phyloP scores from a whole-genome alignment of 495 filamentous ascomycete species.

The Xylaria grammica region DNA sequence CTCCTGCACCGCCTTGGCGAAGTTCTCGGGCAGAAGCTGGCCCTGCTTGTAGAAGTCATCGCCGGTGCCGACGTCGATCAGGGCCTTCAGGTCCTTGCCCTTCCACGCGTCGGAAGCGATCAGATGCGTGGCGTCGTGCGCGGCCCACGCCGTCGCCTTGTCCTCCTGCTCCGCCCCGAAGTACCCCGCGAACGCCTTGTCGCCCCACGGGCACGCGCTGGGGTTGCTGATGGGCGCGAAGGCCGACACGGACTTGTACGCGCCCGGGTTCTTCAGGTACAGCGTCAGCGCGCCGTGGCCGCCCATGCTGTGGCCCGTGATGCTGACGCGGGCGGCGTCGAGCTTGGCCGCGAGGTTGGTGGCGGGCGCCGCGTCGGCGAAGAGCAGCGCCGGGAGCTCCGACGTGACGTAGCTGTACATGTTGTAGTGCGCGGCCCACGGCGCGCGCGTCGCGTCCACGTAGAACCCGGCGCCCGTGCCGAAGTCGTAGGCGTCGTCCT shows the following conservation, averaged over 20 bases:
- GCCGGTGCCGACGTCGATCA: slow-evolving; percentile 90
- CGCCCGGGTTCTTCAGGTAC: slow-evolving; percentile 86
- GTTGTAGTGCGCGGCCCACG: slow-evolving; percentile 76
- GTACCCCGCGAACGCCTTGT: slow-evolving; percentile 94
- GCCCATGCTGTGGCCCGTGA: slow-evolving; percentile 95
- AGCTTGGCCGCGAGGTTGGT: slow-evolving; percentile 47
- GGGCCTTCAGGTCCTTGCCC: slow-evolving; percentile 65
- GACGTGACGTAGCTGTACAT: slow-evolving; percentile 91
- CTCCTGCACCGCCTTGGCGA: slow-evolving; percentile 77
- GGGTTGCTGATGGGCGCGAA: slow-evolving; percentile 95
- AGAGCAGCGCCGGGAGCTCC: slow-evolving; percentile 81
- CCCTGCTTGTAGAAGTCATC: slow-evolving; percentile 96
- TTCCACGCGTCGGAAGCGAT: slow-evolving; percentile 67
- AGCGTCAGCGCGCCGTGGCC: slow-evolving; percentile 93
- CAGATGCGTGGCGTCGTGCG: slow-evolving; percentile 92
- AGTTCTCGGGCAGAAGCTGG: slow-evolving; percentile 93
- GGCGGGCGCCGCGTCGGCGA: slow-evolving; percentile 47
- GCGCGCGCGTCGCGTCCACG: slow-evolving; percentile 80
- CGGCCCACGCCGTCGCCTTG: slow-evolving; percentile 87
- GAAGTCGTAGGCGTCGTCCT: slow-evolving; percentile 88
- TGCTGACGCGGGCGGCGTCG: slow-evolving; percentile 70
- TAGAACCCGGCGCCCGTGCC: slow-evolving; percentile 93
- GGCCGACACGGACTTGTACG: slow-evolving; percentile 84
- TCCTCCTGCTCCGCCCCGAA: slow-evolving; percentile 72
- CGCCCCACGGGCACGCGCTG: slow-evolving; percentile 83